Evolutionary conservation across 2,329 filamentous ascomycete species (phyloP), one percentile per base, ranked within the genome.

Genomic region (Aspergillus bombycis): DNA sequence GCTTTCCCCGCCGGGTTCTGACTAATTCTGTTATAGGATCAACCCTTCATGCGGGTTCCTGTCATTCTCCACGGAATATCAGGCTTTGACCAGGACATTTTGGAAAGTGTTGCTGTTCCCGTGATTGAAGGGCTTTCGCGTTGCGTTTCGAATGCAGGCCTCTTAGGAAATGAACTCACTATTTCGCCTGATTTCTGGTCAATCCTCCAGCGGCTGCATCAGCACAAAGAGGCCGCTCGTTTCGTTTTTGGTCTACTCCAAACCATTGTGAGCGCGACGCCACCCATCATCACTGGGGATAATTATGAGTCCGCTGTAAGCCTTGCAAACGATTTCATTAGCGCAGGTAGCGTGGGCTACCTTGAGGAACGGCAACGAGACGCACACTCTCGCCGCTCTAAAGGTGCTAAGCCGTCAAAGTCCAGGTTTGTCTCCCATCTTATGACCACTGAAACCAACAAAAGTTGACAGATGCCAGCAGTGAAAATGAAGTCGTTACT

Each of bases 111-210:
- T 19, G 90, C 93, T 0, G 83, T 88, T 36, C 86, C 92, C 5
- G 87, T 96, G 0, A 82, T 97, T 21, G 89, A 91, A 70, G 94
- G 94, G 0, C 82, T 99, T 30, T 87, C 89, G 52, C 84, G 89
- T 52, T 97, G 94, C 71, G 91, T 97, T 68, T 88, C 90, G 58
- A 88, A 91, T 64, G 88, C 92, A 0, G 89, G 89, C 30, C 88
- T 91, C 14, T 82, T 99, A 32, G 89, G 92, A 62, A 97, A 92
- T 69, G 94, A 98, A 79, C 91, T 98, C 69, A 96, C 96, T 79
- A 94, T 92, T 16, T 98, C 94, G 21, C 95, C 95, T 0, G 95
- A 99, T 74, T 98, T 99, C 77, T 99, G 95, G 95, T 90, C 91
- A 6, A 91, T 97, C 16, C 83, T 99, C 58, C 89, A 93, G 65